phyloP scores from a whole-genome alignment of 139 green algal species.

The Pedinophyceae sp. region DNA sequence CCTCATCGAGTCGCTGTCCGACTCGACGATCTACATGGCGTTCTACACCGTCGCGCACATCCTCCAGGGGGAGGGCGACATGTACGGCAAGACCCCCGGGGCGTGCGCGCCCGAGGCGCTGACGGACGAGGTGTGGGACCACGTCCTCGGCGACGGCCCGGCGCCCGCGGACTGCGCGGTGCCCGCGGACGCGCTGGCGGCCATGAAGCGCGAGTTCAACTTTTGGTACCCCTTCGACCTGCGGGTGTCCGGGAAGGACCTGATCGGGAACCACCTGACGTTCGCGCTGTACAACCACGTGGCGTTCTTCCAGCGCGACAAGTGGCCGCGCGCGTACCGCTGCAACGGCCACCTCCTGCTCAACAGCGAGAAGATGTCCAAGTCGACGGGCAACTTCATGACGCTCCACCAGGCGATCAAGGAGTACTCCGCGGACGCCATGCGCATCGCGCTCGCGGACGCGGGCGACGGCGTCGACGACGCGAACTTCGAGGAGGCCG shows the following conservation, averaged over 20 bases:
- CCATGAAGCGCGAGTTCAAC: slow-evolving; percentile 76
- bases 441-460: slow-evolving; percentile 85
- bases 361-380: slow-evolving; percentile 98
- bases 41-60: slow-evolving; percentile 92
- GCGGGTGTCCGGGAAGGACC: slow-evolving; percentile 78
- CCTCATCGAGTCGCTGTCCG: slow-evolving; percentile 93
- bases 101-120: slow-evolving; percentile 42
- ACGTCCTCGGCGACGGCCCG: slow-evolving; percentile 57
- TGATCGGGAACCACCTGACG: slow-evolving; percentile 99
- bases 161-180: slow-evolving; percentile 39
- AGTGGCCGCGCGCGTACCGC: slow-evolving; percentile 54
- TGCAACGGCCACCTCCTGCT: slow-evolving; percentile 96
- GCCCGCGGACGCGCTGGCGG: slow-evolving; percentile 26
- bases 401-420: slow-evolving; percentile 51
- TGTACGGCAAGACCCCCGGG: slow-evolving; percentile 53
- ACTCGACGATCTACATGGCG: slow-evolving; percentile 99
- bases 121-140: slow-evolving; percentile 82
- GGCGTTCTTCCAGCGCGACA: slow-evolving; percentile 60
- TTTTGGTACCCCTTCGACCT: slow-evolving; percentile 99
- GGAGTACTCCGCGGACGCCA: slow-evolving; percentile 82
- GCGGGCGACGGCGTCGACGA: slow-evolving; percentile 93
- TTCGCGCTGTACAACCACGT: slow-evolving; percentile 97
- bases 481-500: slow-evolving; percentile 85
- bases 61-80: slow-evolving; percentile 62
- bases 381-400: slow-evolving; percentile 71